Base-by-base conservation (phyloP, 805 yeast genomes). In the Suhomyces sp. region DNA sequence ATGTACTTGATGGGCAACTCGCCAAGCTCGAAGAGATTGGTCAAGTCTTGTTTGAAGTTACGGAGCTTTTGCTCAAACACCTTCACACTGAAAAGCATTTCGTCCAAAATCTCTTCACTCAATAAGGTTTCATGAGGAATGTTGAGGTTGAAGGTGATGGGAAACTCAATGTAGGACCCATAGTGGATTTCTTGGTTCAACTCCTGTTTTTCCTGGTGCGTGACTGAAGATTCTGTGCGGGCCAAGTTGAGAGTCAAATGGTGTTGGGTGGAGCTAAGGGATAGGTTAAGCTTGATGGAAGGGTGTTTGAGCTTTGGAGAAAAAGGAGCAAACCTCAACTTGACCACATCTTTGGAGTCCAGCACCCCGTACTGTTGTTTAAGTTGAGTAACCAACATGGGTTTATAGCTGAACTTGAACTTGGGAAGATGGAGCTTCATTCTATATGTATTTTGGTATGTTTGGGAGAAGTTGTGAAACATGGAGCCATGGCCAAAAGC, bases 51-150 rank as follows among this genome's bases (percentile, higher is more conserved):
- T 56, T 74, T 67, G 31, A 84, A 68, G 36, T 73, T 76, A 17
- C 71, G 73, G 33, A 81, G 62, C 53, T 76, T 73, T 22, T 64
- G 58, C 56, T 79, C 76, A 52, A 80, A 67, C 42, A 66, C 60
- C 50, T 70, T 72, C 60, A 88, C 86, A 58, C 86, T 90, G 42
- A 84, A 83, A 54, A 74, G 74, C 44, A 85, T 74, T 19, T 85
- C 87, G n/a, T 67, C 66, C 49, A 72, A 55, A 9, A 70, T 60
- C 31, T 70, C 74, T 15, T 63, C 66, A 44, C 60, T 64, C 49
- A 73, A 60, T 23, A 71, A 56, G 3, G 76, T 71, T 52, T 68
- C 66, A 9, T 61, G 49, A 7, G 77, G 77, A 31, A 72, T 68
- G 26, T 57, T 57, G 15, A 72, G 56, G 27, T 54, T 57, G 50